These are phyloP conservation scores for Tardiomyces blankii DNA, from an alignment of 1,139 yeast genomes.

Conservation along the genomic window DNA sequence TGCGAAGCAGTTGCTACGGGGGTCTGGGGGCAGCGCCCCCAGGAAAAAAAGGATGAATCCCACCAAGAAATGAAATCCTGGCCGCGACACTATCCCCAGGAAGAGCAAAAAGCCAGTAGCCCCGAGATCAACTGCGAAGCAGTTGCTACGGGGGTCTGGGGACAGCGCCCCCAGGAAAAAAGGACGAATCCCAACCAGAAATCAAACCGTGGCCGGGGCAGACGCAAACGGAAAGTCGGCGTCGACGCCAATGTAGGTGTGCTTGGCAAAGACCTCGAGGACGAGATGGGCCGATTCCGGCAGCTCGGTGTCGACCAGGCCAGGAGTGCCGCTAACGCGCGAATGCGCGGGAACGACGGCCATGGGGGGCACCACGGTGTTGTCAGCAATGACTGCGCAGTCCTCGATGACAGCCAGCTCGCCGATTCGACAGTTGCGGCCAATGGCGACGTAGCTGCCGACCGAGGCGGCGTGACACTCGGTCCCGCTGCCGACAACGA, in stretches of 20 bases:
- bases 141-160: too few relatives aligned
- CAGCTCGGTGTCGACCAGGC: slow-evolving; percentile 15
- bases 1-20: too few relatives aligned
- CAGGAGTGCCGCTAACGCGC: slow-evolving; percentile 31
- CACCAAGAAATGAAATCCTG: too few relatives aligned
- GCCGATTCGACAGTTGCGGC: slow-evolving; percentile 47
- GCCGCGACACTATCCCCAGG: too few relatives aligned
- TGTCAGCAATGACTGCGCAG: slow-evolving; percentile 43
- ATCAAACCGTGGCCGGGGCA: too few relatives aligned
- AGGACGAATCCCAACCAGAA: too few relatives aligned
- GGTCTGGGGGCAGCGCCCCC: too few relatives aligned
- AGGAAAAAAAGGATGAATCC: too few relatives aligned
- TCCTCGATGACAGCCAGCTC: slow-evolving; percentile 47
- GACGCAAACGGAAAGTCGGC: not conserved
- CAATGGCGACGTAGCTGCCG: slow-evolving; percentile 41
- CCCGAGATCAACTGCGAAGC: too few relatives aligned
- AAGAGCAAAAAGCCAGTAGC: too few relatives aligned
- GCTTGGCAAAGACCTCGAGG: slow-evolving; percentile 15
- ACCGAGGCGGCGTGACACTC: slow-evolving; percentile 31
- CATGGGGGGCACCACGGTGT: slow-evolving; percentile 42
- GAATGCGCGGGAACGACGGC: slow-evolving; percentile 53
- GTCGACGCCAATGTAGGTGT: not conserved
- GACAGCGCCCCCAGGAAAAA: too few relatives aligned
- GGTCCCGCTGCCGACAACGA: slow-evolving; percentile 38
- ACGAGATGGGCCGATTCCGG: slow-evolving; percentile 28